A percentile compares a stretch with the other conserved stretches of the same genome.
Conservation (phyloP, 495 filamentous ascomycete genomes). For the Aspergillus affinis region DNA sequence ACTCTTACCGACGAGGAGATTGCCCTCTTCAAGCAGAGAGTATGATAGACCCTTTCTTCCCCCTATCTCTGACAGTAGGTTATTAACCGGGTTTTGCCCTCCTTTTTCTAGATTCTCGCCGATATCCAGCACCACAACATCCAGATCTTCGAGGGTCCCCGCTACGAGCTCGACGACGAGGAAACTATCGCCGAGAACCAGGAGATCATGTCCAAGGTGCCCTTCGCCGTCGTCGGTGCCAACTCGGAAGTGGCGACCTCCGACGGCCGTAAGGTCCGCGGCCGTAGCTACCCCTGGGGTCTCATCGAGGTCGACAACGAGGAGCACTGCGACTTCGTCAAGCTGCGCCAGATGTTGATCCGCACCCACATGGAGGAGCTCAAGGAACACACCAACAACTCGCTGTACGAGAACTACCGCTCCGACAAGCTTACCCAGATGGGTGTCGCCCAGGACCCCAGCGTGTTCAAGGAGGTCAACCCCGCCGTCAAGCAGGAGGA, state of each 20-base stretch:
- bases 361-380: slow-evolving; percentile 99
- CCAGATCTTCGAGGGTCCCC: slow-evolving; percentile 97
- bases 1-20: slow-evolving; percentile 98
- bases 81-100: slow-evolving; percentile 4
- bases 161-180: slow-evolving; percentile 97
- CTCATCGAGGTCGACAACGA: slow-evolving; percentile 99
- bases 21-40: slow-evolving; percentile 86
- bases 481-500: slow-evolving; percentile 99
- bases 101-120: slow-evolving; percentile 73
- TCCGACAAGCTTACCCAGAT: slow-evolving; percentile 97
- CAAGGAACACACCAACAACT: slow-evolving; percentile 99
- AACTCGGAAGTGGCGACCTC: slow-evolving; percentile 86
- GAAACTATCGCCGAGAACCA: slow-evolving; percentile 99
- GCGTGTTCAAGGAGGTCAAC: slow-evolving; percentile 99
- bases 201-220: slow-evolving; percentile 99
- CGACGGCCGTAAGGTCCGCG: slow-evolving; percentile 94
- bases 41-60: slow-evolving; percentile 46
- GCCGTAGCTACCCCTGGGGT: slow-evolving; percentile 97
- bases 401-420: slow-evolving; percentile 98
- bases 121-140: slow-evolving; percentile 96
- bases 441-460: slow-evolving; percentile 97
- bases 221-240: slow-evolving; percentile 96
- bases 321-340: slow-evolving; percentile 99
- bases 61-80: neutral
- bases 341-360: slow-evolving; percentile 99